Base-by-base conservation (phyloP, 805 yeast genomes). In the Ogataea glucozyma region DNA sequence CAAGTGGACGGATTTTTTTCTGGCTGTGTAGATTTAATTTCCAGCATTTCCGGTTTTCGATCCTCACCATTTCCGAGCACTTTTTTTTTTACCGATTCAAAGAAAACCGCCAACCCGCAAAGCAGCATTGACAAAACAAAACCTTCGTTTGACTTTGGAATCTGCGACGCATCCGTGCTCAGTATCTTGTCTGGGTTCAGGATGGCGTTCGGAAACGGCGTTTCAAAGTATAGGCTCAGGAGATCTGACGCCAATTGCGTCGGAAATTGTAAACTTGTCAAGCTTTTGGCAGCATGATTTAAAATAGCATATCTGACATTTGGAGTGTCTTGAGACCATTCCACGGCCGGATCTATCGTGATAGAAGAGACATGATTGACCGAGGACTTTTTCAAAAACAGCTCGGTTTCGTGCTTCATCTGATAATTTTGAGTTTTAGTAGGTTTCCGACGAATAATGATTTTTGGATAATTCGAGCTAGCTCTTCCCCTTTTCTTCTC, bases 401-500 rank as follows among this genome's bases (percentile, higher is more conserved):
- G n/a, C 6, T 22, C 39, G n/a, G 18, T 36, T 23, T 27, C 40
- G 17, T n/a, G 26, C n/a, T 39, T 40, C 12, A 26, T 20, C 26
- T 26, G 38, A 11, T 10, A 31, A 12, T 26, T 14, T 21, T 47
- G 52, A 14, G 39, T 44, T 31, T 57, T 57, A 3, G 58, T 49
- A 9, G 57, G 54, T 40, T 56, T 57, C 33, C 62, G 41, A 26
- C 62, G 40, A 5, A 51, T 48, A 22, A 58, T 57, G 10, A 45
- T 51, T 44, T 66, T 66, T n/a, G 73, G 73, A 40, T 69, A 68
- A 38, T 65, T 67, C 1, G 62, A 65, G 41, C 69, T 62, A 1
- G 78, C 78, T 43, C 77, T 60, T 7, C 79, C 79, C 40, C 79
- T 54, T 49, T 70, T 71, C 49, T 64, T 70, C 44, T 71, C 73